Percentiles rank a stretch among this genome's conserved stretches.
Evolutionary conservation across 495 filamentous ascomycete species (phyloP).

Genomic region (Hyaloscypha bicolor): DNA sequence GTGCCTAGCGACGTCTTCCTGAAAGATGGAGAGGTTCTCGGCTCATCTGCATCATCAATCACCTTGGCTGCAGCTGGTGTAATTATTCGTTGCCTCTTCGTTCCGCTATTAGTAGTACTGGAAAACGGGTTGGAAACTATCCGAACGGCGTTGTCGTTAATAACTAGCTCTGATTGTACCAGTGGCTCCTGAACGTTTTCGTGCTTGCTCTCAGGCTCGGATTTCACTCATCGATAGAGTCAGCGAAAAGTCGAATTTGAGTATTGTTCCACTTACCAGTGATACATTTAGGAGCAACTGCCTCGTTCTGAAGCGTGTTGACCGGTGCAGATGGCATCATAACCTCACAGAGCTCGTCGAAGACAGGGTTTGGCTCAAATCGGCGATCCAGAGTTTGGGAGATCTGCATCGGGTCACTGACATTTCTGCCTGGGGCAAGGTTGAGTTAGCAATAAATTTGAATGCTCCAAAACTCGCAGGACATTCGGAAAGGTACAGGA

Average conservation of each 20-base stretch:
- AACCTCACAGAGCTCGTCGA: constrained; percentile 40
- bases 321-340: constrained; percentile 48
- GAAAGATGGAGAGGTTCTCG: constrained; percentile 24
- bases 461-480: not conserved
- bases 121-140: constrained; percentile 16
- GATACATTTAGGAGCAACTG: not conserved
- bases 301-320: constrained; percentile 41
- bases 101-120: constrained; percentile 13
- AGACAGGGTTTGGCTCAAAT: constrained; percentile 39
- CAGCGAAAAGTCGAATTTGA: not conserved
- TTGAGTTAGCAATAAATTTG: not conserved
- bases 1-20: constrained; percentile 26
- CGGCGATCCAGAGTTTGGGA: constrained; percentile 35
- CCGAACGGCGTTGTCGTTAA: constrained; percentile 3
- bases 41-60: constrained; percentile 33
- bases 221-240: not conserved
- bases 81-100: constrained; percentile 46
- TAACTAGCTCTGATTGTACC: not conserved
- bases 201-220: constrained; percentile 20
- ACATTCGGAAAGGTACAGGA: not conserved
- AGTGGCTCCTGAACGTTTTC: constrained; percentile 18
- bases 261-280: not conserved
- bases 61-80: constrained; percentile 46
- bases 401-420: constrained; percentile 36
- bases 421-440: not conserved